Conservation (phyloP, 2,329 filamentous ascomycete species). For the Metarhizium rileyi region DNA sequence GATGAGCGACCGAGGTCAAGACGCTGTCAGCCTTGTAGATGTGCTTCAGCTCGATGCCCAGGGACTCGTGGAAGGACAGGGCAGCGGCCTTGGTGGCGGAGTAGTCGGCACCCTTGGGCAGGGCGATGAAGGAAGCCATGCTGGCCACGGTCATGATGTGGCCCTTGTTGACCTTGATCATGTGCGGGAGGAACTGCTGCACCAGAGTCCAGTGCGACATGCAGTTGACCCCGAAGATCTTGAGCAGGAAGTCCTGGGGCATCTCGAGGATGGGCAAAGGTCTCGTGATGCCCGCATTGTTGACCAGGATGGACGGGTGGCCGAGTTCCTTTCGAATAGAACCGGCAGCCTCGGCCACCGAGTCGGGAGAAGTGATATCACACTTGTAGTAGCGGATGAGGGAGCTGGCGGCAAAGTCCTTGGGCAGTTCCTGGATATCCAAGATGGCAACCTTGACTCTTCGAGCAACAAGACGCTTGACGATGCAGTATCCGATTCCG, state of each 20-base stretch:
- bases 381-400: constrained; percentile 24
- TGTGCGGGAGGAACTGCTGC: constrained; percentile 56
- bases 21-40: constrained; percentile 52
- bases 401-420: constrained; percentile 12
- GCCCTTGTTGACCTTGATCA: constrained; percentile 55
- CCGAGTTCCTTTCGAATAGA: constrained; percentile 37
- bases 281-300: constrained; percentile 56
- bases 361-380: constrained; percentile 31
- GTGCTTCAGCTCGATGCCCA: constrained; percentile 45
- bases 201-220: constrained; percentile 54
- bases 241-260: constrained; percentile 44
- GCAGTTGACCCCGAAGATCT: constrained; percentile 60
- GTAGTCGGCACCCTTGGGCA: constrained; percentile 57
- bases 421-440: constrained; percentile 40
- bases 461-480: constrained; percentile 18
- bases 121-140: constrained; percentile 49
- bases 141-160: constrained; percentile 62
- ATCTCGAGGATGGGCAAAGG: constrained; percentile 49
- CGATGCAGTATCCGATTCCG: constrained; percentile 31
- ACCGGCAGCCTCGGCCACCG: constrained; percentile 32
- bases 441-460: constrained; percentile 58
- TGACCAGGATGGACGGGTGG: constrained; percentile 58
- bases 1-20: constrained; percentile 54
- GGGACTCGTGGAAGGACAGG: constrained; percentile 56
- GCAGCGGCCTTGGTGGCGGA: constrained; percentile 54